phyloP scores from a whole-genome alignment of 1,139 yeast species.

The Candida sanyaensis region DNA sequence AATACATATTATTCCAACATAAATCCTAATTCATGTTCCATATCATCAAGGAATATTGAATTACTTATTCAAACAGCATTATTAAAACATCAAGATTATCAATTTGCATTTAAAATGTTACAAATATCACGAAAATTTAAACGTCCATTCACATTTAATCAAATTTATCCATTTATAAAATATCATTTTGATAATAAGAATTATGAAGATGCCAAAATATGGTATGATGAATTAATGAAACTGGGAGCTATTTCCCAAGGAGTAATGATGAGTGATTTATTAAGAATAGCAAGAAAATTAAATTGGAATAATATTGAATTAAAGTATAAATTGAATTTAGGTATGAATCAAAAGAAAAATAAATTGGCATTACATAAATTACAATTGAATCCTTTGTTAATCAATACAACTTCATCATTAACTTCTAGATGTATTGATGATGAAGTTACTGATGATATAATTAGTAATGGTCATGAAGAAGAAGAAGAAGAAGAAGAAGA shows the following conservation, averaged over 20 bases:
- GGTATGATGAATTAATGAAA: constrained; percentile 40
- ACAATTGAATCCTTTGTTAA: constrained; percentile 21
- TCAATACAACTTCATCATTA: background rate
- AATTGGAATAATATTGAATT: constrained; percentile 39
- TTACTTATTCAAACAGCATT: constrained; percentile 33
- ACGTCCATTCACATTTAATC: constrained; percentile 42
- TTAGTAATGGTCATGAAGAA: constrained; percentile 7
- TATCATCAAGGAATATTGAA: constrained; percentile 27
- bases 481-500: background rate
- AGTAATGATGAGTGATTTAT: constrained; percentile 29
- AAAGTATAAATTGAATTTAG: constrained; percentile 28
- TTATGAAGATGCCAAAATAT: constrained; percentile 30
- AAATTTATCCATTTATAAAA: constrained; percentile 41
- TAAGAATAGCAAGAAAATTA: constrained; percentile 35
- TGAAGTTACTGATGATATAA: constrained; percentile 23
- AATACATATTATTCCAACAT: constrained; percentile 23
- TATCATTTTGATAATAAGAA: constrained; percentile 38
- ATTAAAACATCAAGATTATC: constrained; percentile 31
- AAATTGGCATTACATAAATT: constrained; percentile 22
- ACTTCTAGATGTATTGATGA: background rate
- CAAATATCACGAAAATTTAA: constrained; percentile 25
- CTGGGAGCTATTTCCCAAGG: constrained; percentile 34
- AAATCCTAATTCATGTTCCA: constrained; percentile 12
- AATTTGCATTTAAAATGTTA: constrained; percentile 35
- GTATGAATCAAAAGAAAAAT: constrained; percentile 24